Base-by-base conservation (phyloP, 2,329 filamentous ascomycete genomes). In the Clonostachys byssicola region DNA sequence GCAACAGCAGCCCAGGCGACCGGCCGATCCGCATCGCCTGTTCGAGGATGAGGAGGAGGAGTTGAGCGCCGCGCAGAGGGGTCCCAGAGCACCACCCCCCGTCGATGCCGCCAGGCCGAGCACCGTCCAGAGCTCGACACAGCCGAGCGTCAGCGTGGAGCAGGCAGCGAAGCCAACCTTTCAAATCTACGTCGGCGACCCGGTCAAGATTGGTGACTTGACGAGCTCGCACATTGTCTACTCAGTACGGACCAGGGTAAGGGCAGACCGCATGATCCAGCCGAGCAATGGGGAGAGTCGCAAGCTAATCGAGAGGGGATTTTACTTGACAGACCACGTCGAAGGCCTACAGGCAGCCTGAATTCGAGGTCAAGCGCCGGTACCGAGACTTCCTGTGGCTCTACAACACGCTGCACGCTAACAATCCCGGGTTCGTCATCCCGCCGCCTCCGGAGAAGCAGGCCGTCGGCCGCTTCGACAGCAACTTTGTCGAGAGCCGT, bases 331-430 rank as follows among this genome's bases (percentile, higher is more conserved):
- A 95, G 88, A 99, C 94, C 12, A 89, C 90, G 1, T 97, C 92
- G 36, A 96, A 96, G 72, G 94, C 91, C 45, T 99, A 97, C 68
- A 89, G 88, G 62, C 88, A 92, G 60, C 78, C 89, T 45, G 92
- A 96, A 61, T 97, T 99, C 60, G 86, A 90, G 48, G 94, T 99
- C 56, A 95, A 91, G 60, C 81, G 94, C 57, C 83, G 94, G 61
- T 99, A 97, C 67, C 86, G 92, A 49, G 94, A 99, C 69, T 99
- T 99, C 65, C 74, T 99, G 46, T 99, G 94, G 94, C 83, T 99
- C 30, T 99, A 99, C 67, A 96, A 86, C 56, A 90, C 92, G 33
- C 76, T 99, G 51, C 94, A 97, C 64, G 86, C 85, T 51, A 99
- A 95, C 65, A 96, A 94, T 59, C 94, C 94, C 0, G 94, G 94